phyloP scores from a whole-genome alignment of 2,329 filamentous ascomycete species.

The Daldinia sp. region DNA sequence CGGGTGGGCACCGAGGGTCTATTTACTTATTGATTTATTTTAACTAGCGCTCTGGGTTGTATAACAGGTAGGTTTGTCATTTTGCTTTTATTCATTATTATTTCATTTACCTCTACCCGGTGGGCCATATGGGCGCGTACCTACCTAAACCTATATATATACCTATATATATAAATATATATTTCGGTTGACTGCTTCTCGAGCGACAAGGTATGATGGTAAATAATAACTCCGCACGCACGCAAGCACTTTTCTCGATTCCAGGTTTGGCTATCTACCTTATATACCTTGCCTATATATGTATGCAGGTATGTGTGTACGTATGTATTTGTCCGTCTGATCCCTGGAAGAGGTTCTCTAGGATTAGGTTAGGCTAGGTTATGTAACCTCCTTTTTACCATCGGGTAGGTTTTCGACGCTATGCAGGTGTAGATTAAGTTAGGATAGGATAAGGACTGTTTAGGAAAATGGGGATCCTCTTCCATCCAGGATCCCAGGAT shows the following conservation, averaged over 20 bases:
- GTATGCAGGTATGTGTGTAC: not conserved
- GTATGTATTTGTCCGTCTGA: slow-evolving; percentile 3
- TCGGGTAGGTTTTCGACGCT: not conserved
- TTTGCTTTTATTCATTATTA: slow-evolving; percentile 2
- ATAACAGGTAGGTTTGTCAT: not conserved
- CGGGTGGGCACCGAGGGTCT: slow-evolving; percentile 5
- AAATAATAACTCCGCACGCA: not conserved
- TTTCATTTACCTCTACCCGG: not conserved
- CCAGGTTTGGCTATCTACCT: no score
- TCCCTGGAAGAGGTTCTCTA: not conserved
- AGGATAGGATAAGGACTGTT: no score
- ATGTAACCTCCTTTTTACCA: not conserved
- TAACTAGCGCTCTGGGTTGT: not conserved
- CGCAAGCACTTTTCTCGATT: not conserved
- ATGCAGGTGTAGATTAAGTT: no score
- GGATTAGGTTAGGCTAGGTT: not conserved
- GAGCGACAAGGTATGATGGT: not conserved
- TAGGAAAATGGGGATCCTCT: no score
- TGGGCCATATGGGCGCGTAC: not conserved
- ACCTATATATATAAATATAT: not conserved
- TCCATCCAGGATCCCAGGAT: not conserved
- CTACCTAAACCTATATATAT: not conserved
- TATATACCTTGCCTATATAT: not conserved
- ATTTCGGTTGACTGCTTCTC: slow-evolving; percentile 6
- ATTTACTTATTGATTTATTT: not conserved